A percentile compares a stretch with the other conserved stretches of the same genome.
Conservation (phyloP, 495 filamentous ascomycete genomes). For the Clavariopsis aquatica region DNA sequence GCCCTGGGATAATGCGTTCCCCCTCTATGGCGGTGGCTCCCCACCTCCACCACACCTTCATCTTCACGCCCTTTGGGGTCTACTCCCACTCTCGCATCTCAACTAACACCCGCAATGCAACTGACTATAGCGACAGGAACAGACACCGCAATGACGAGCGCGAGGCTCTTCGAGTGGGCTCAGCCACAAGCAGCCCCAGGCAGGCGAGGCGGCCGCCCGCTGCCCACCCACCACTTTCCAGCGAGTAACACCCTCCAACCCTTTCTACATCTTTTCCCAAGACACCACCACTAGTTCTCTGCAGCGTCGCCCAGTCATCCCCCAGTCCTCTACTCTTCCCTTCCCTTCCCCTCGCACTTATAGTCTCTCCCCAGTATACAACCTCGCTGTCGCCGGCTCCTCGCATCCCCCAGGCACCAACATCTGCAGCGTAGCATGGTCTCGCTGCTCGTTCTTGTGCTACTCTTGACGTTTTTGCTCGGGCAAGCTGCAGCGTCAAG, state of each 20-base stretch:
- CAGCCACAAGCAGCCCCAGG: slow-evolving; percentile 10
- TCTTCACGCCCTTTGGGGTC: not conserved
- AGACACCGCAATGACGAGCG: slow-evolving; percentile 11
- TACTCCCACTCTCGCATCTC: slow-evolving; percentile 3
- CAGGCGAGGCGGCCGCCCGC: not conserved
- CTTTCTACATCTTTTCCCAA: not conserved
- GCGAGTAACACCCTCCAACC: not conserved
- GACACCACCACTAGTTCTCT: not conserved
- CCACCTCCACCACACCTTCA: slow-evolving; percentile 22
- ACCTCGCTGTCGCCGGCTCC: not conserved
- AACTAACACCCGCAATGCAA: slow-evolving; percentile 23
- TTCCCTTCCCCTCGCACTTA: not conserved
- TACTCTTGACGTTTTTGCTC: slow-evolving; percentile 21
- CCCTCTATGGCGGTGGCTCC: slow-evolving; percentile 23
- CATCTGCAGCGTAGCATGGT: slow-evolving; percentile 20
- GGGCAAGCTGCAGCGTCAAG: slow-evolving; percentile 17
- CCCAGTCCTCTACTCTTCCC: not conserved
- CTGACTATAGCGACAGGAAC: slow-evolving; percentile 26
- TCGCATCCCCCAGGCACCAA: slow-evolving; percentile 25
- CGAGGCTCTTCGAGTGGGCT: not conserved
- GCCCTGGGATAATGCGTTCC: slow-evolving; percentile 29
- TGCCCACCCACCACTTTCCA: not conserved
- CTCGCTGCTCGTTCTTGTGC: slow-evolving; percentile 20
- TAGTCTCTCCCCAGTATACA: not conserved
- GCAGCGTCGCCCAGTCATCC: not conserved